Base-by-base conservation (phyloP, 1,284 basidiomycete genomes). In the Pyrrhoderma lamaoense region DNA sequence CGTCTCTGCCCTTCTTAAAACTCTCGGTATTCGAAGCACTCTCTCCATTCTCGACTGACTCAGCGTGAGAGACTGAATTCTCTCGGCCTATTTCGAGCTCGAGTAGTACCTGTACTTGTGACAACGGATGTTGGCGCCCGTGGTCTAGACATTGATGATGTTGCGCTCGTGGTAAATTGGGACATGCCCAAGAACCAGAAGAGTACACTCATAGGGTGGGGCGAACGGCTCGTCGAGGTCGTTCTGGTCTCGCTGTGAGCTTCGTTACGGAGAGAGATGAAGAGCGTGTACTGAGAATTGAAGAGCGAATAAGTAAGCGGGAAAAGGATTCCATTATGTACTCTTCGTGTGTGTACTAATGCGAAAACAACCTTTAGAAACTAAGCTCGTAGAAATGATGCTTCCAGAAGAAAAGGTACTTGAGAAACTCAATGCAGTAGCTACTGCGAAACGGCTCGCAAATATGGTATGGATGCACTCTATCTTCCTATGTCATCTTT, bases 131-230 rank as follows among this genome's bases (percentile, higher is more conserved):
- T 99, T 22, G 95, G 93, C 7, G 89, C 89, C 35, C 82, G 94
- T 63, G 94, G 94, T 46, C 71, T 98, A 56, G 94, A 98, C 70
- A 95, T 98, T 53, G 90, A 90, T 56, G 91, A 95, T 60, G 93
- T 98, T 16, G 91, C 90, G 18, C 81, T 96, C 70, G 92, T 98
- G 35, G 75, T 96, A 56, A 99, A 99, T 61, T 99, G 93, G 93
- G 96, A 99, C 66, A 67, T 99, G 59, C 88, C 96, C 70, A 71
- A 18, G 82, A 85, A 61, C 75, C 85, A 4, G 76, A 87, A 66
- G 82, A 88, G 65, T 86, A 89, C 63, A 88, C 83, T 9, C 86
- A 89, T 66, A 76, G 85, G n/a, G 86, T 88, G 9, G 86, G 87
- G 37, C 74, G 96, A 61, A 99, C 96, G 11, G 96, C 95, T 27